phyloP scores from a whole-genome alignment of 2,329 filamentous ascomycete genomes.

The Hypomyces perniciosus region DNA sequence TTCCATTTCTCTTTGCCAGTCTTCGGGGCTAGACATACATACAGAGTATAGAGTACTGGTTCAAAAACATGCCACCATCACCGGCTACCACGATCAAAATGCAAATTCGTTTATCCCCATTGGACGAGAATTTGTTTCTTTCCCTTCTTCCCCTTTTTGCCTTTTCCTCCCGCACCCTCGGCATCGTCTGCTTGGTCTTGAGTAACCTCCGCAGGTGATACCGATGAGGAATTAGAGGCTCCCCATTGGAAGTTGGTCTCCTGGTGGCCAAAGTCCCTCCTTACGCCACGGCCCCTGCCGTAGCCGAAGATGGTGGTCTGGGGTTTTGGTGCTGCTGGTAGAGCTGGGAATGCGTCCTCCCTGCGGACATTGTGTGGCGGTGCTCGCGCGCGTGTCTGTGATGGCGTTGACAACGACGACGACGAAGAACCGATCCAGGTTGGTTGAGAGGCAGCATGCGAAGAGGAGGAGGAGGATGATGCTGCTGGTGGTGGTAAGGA shows the following conservation, averaged over 20 bases:
- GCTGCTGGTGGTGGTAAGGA: conserved; percentile 31
- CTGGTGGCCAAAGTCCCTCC: conserved; percentile 44
- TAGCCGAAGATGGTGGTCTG: conserved; percentile 58
- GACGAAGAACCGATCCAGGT: conserved; percentile 26
- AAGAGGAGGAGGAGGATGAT: conserved; percentile 17
- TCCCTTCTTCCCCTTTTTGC: conserved; percentile 54
- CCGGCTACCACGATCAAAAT: background rate
- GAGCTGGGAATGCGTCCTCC: conserved; percentile 70
- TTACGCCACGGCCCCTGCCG: conserved; percentile 46
- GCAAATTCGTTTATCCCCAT: conserved; percentile 42
- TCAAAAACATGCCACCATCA: background rate
- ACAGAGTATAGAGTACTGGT: background rate
- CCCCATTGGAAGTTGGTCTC: conserved; percentile 50
- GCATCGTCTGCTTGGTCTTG: conserved; percentile 23
- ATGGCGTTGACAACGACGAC: conserved; percentile 33
- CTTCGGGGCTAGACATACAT: background rate
- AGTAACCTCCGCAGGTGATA: conserved; percentile 18
- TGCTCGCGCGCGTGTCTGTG: conserved; percentile 19
- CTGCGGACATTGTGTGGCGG: conserved; percentile 23
- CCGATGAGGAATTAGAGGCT: conserved; percentile 14
- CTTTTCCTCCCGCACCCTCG: conserved; percentile 30
- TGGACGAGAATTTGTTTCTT: conserved; percentile 57
- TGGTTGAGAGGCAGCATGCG: conserved; percentile 18
- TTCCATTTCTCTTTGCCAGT: too few species aligned
- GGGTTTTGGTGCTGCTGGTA: conserved; percentile 71